phyloP scores from a whole-genome alignment of 495 filamentous ascomycete genomes.

The Daldinia vernicosa region DNA sequence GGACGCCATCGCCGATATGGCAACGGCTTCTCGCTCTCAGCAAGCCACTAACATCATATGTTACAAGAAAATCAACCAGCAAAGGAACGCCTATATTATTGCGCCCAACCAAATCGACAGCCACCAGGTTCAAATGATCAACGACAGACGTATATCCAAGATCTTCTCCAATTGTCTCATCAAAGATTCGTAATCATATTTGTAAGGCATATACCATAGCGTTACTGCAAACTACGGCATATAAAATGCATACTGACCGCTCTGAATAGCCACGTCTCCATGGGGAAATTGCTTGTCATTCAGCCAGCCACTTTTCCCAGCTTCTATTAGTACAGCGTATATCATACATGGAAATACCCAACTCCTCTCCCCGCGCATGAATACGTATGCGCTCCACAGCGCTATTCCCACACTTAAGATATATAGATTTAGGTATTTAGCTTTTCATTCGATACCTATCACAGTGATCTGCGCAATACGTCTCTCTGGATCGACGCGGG shows the following conservation, averaged over 20 bases:
- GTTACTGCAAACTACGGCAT: no score
- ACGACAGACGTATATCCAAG: not conserved
- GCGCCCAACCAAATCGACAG: not conserved
- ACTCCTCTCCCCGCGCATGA: not conserved
- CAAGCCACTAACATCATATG: not conserved
- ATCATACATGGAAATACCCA: not conserved
- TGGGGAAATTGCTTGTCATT: not conserved
- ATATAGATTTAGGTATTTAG: not conserved
- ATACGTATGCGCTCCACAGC: not conserved
- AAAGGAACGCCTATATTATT: not conserved
- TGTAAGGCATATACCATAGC: no score
- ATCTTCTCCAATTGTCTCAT: not conserved
- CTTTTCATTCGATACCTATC: not conserved
- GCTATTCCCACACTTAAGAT: not conserved
- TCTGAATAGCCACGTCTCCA: not conserved
- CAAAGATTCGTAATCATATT: not conserved
- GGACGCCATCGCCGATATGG: not conserved
- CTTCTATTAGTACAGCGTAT: no score
- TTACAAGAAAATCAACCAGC: not conserved
- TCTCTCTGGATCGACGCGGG: constrained; percentile 32
- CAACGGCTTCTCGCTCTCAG: not conserved
- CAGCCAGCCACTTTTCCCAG: not conserved
- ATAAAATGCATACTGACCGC: no score
- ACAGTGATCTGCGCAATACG: constrained; percentile 4
- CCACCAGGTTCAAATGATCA: not conserved